Evolutionary conservation across 2,329 filamentous ascomycete genomes (phyloP).

Genomic region (Chrysosporium keratinophilum): DNA sequence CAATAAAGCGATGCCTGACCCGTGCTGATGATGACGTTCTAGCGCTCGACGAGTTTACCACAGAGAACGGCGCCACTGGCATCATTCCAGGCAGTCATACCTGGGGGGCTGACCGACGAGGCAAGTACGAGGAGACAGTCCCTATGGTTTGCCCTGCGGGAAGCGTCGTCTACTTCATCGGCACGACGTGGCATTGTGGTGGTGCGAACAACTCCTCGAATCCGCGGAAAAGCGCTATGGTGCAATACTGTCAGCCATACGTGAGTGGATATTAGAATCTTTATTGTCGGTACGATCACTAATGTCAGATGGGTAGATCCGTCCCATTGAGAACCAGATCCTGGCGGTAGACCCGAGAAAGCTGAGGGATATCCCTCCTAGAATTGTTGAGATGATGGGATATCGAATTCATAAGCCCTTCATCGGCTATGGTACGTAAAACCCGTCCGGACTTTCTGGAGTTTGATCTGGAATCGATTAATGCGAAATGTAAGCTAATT

Average conservation of each 20-base stretch:
- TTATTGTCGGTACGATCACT: neutral
- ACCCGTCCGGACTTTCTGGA: neutral
- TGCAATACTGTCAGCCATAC: constrained; percentile 37
- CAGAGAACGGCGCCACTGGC: constrained; percentile 29
- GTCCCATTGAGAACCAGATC: constrained; percentile 27
- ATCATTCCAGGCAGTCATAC: constrained; percentile 30
- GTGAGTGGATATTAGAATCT: constrained; percentile 1
- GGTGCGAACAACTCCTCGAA: constrained; percentile 26
- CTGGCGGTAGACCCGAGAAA: constrained; percentile 26
- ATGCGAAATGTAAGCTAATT: neutral
- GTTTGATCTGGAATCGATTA: neutral
- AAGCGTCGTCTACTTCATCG: constrained; percentile 30
- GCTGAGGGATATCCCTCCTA: constrained; percentile 22
- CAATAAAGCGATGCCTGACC: no score
- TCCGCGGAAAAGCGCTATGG: constrained; percentile 29
- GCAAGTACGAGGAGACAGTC: constrained; percentile 22
- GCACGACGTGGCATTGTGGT: constrained; percentile 33
- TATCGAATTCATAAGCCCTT: constrained; percentile 25
- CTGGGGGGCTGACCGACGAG: constrained; percentile 24
- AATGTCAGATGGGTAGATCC: constrained; percentile 18
- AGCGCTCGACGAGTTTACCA: constrained; percentile 27
- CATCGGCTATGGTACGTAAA: constrained; percentile 24
- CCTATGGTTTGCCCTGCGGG: constrained; percentile 30
- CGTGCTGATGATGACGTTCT: constrained; percentile 15
- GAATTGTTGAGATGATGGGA: constrained; percentile 29